phyloP scores from a whole-genome alignment of 768 basidiomycete species.

The Mycena vulgaris region DNA sequence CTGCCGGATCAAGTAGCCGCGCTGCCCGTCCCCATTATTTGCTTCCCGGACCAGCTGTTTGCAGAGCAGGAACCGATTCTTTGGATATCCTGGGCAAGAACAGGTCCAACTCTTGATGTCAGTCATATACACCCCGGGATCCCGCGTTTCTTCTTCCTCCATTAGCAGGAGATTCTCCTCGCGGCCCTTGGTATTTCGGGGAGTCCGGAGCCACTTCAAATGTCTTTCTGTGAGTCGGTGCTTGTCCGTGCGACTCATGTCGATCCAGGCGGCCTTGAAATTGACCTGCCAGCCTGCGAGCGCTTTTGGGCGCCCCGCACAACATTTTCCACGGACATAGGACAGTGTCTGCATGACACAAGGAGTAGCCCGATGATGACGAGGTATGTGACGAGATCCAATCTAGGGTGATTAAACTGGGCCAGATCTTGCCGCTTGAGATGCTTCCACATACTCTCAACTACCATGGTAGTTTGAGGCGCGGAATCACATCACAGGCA shows the following conservation, averaged over 20 bases:
- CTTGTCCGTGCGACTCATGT: conserved; percentile 38
- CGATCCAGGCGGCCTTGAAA: conserved; percentile 38
- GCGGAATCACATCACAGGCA: background rate
- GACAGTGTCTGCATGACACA: conserved; percentile 32
- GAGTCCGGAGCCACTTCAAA: conserved; percentile 29
- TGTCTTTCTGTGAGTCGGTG: conserved; percentile 37
- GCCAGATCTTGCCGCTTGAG: conserved; percentile 43
- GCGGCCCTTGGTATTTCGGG: background rate
- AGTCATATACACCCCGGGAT: conserved; percentile 34
- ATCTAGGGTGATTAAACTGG: conserved; percentile 39
- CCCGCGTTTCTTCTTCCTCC: conserved; percentile 28
- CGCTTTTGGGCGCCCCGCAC: conserved; percentile 33
- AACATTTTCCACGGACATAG: conserved; percentile 33
- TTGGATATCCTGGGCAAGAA: background rate
- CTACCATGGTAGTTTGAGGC: conserved; percentile 44
- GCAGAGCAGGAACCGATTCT: conserved; percentile 38
- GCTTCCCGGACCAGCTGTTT: conserved; percentile 40
- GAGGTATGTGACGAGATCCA: conserved; percentile 40
- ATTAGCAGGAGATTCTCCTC: conserved; percentile 26
- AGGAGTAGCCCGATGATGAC: conserved; percentile 31
- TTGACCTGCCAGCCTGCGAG: conserved; percentile 40
- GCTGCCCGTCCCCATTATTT: too few species aligned
- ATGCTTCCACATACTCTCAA: conserved; percentile 43
- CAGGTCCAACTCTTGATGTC: conserved; percentile 40
- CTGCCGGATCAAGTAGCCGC: too few species aligned